Percentiles rank a stretch among this genome's conserved stretches.
These are phyloP conservation scores for Xylaria polymorpha DNA, from an alignment of 2,329 filamentous ascomycete species.

Conservation along the genomic window DNA sequence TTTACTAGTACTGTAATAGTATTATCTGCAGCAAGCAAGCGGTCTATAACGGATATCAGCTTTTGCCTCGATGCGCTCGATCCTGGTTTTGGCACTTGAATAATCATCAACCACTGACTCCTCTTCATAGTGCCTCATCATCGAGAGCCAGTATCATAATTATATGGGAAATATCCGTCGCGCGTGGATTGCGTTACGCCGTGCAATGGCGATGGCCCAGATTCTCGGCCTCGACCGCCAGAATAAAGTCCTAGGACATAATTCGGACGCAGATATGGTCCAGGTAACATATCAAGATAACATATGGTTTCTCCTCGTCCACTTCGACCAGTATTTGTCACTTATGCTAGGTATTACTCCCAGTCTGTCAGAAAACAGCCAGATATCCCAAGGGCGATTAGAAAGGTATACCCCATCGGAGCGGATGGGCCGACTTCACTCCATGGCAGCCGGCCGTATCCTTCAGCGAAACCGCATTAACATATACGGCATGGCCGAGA, in stretches of 20 bases:
- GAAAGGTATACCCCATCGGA: conserved; percentile 43
- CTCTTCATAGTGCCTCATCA: conserved; percentile 51
- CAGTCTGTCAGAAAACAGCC: conserved; percentile 48
- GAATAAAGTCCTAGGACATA: conserved; percentile 16
- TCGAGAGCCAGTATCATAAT: conserved; percentile 59
- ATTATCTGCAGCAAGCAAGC: neutral
- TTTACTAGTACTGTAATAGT: neutral
- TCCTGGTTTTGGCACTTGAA: neutral
- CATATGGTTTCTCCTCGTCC: conserved; percentile 60
- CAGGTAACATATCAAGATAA: conserved; percentile 48
- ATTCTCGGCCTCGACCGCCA: conserved; percentile 52
- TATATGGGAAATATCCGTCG: conserved; percentile 60
- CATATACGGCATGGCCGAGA: conserved; percentile 45
- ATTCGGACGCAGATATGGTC: conserved; percentile 45
- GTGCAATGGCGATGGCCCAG: conserved; percentile 59
- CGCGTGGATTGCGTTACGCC: conserved; percentile 59
- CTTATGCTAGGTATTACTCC: conserved; percentile 61
- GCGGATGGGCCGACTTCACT: conserved; percentile 51
- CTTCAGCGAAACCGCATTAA: conserved; percentile 53
- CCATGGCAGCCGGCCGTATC: conserved; percentile 52
- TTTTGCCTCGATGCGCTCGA: neutral
- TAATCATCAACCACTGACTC: conserved; percentile 45
- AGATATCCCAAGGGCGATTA: conserved; percentile 46
- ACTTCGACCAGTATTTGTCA: conserved; percentile 60
- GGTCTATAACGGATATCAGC: neutral